phyloP scores from a whole-genome alignment of 164 flowering plant species.

The Vitis rupestris region DNA sequence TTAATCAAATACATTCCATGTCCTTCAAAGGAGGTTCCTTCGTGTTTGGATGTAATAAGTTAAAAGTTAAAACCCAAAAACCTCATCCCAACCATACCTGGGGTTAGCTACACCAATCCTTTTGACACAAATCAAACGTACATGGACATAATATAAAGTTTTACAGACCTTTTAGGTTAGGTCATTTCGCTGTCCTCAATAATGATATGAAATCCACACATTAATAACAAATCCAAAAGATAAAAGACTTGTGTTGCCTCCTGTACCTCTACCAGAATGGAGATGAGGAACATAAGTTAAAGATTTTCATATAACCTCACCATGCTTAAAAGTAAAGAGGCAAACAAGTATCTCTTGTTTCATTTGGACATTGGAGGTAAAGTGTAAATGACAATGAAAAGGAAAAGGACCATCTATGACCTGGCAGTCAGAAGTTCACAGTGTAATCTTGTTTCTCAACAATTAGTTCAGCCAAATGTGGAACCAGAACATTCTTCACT shows the following conservation, averaged over 20 bases:
- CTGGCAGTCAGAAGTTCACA: not conserved
- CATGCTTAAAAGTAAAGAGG: not conserved
- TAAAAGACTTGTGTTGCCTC: not conserved
- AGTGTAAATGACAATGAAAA: not conserved
- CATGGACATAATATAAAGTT: not conserved
- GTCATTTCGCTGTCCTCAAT: not conserved
- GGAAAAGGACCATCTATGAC: not conserved
- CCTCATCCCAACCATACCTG: too few relatives aligned
- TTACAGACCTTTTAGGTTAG: not conserved
- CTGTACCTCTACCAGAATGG: not conserved
- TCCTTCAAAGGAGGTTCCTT: too few relatives aligned
- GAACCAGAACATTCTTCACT: conserved; percentile 16
- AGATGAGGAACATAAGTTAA: not conserved
- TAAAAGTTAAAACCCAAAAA: too few relatives aligned
- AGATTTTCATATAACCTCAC: not conserved
- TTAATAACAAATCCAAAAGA: not conserved
- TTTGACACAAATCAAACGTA: too few relatives aligned
- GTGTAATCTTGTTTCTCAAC: conserved; percentile 7
- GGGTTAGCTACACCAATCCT: too few relatives aligned
- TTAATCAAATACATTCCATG: too few relatives aligned
- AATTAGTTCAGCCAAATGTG: conserved; percentile 2
- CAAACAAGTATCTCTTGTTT: not conserved
- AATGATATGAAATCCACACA: not conserved
- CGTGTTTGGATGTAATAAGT: too few relatives aligned
- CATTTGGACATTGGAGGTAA: not conserved